Conservation (phyloP, 176 grass and related monocot species). For the Alopecurus myosuroides region DNA sequence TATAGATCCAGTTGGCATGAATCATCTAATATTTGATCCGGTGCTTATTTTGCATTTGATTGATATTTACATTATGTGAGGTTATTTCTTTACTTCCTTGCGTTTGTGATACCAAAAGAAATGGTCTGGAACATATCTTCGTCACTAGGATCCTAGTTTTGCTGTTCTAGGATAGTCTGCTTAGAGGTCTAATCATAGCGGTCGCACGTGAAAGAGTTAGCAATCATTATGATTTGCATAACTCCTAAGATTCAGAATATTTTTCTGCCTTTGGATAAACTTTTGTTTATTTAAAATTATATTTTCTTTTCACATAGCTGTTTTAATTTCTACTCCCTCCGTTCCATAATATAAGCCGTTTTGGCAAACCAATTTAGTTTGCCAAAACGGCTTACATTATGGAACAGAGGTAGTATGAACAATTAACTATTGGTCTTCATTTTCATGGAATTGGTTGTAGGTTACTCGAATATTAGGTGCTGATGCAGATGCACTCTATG, state of each 20-base stretch:
- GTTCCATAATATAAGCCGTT: no score
- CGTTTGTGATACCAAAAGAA: neutral
- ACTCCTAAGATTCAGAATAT: neutral
- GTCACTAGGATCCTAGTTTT: neutral
- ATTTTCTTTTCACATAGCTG: neutral
- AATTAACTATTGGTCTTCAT: neutral
- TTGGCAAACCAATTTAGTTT: no score
- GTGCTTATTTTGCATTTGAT: neutral
- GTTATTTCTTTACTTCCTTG: neutral
- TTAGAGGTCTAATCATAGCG: neutral
- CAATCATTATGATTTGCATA: neutral
- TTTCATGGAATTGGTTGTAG: constrained; percentile 28
- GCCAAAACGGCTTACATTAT: no score
- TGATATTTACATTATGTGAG: neutral
- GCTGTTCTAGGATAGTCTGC: neutral
- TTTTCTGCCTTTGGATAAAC: neutral
- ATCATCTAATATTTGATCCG: neutral
- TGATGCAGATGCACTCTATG: constrained; percentile 73
- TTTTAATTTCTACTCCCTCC: constrained; percentile 14
- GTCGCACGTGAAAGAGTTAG: neutral
- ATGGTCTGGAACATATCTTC: neutral
- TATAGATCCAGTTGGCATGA: neutral
- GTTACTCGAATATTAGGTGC: constrained; percentile 83
- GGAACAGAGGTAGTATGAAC: no score
- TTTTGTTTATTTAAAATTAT: neutral